phyloP scores from a whole-genome alignment of 768 basidiomycete species.

The Leucosporidium creatinivorum region DNA sequence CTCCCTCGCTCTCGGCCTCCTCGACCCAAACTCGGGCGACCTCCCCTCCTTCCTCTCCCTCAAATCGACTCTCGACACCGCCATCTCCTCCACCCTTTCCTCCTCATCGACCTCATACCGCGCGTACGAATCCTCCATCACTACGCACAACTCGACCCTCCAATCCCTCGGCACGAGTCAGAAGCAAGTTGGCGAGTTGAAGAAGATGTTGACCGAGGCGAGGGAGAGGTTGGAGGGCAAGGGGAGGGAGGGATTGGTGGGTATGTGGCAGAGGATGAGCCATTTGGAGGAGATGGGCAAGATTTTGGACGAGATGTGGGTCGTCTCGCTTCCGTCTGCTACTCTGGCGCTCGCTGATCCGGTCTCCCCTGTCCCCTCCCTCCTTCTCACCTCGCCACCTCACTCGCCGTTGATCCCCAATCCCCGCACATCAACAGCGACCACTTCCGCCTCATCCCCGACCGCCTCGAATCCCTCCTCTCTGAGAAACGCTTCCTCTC shows the following conservation, averaged over 20 bases:
- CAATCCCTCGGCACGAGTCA: slow-evolving; percentile 66
- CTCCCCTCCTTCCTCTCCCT: slow-evolving; percentile 69
- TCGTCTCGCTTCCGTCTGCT: background rate
- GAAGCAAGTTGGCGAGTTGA: slow-evolving; percentile 62
- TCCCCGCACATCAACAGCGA: slow-evolving; percentile 52
- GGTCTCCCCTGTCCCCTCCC: background rate
- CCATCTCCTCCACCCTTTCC: slow-evolving; percentile 80
- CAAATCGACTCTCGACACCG: slow-evolving; percentile 67
- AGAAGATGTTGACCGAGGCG: slow-evolving; percentile 60
- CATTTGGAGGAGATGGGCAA: slow-evolving; percentile 92
- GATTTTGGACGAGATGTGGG: slow-evolving; percentile 89
- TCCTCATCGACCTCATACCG: slow-evolving; percentile 85
- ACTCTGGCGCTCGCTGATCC: background rate
- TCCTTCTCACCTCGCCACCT: too few relatives aligned
- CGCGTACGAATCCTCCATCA: slow-evolving; percentile 86
- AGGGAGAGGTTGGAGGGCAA: slow-evolving; percentile 47
- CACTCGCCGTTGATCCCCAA: slow-evolving; percentile 12
- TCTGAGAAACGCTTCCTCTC: slow-evolving; percentile 89
- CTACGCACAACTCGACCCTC: slow-evolving; percentile 75
- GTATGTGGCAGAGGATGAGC: slow-evolving; percentile 80
- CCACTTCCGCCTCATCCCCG: slow-evolving; percentile 79
- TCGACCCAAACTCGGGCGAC: slow-evolving; percentile 50
- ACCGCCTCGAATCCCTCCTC: slow-evolving; percentile 83
- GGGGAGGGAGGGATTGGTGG: slow-evolving; percentile 80
- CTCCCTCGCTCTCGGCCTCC: slow-evolving; percentile 78